Evolutionary conservation across 2,329 filamentous ascomycete species (phyloP).

Genomic region (Alternaria longipes): DNA sequence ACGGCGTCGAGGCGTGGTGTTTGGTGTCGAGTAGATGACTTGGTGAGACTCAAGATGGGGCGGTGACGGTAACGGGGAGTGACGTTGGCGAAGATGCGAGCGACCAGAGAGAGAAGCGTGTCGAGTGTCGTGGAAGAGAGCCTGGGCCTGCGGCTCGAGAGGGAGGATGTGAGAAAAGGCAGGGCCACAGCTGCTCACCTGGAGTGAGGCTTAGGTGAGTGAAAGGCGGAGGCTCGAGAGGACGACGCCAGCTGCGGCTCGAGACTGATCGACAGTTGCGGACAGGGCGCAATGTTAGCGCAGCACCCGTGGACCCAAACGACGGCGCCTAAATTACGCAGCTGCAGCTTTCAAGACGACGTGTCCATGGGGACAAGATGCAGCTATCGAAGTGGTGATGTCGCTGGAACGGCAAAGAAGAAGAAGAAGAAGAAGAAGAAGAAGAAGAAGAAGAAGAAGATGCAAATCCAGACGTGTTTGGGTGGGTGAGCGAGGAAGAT

Average conservation of each 20-base stretch:
- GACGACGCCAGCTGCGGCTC: slow-evolving; percentile 21
- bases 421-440: slow-evolving; percentile 1
- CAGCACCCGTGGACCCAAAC: slow-evolving; percentile 14
- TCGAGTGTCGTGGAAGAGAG: slow-evolving; percentile 4
- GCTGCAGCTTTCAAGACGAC: slow-evolving; percentile 9
- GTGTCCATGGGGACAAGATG: not conserved
- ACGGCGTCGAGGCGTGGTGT: slow-evolving; percentile 11
- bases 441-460: not conserved
- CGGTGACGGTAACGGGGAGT: slow-evolving; percentile 1
- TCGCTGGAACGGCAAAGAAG: not conserved
- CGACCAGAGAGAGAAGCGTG: not conserved
- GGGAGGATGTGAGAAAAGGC: not conserved
- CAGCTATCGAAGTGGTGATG: not conserved
- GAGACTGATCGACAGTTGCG: slow-evolving; percentile 21
- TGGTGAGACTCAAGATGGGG: slow-evolving; percentile 1
- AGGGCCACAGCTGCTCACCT: slow-evolving; percentile 17
- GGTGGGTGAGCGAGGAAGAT: slow-evolving; percentile 12
- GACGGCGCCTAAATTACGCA: slow-evolving; percentile 14
- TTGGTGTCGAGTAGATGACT: slow-evolving; percentile 7
- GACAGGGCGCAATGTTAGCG: slow-evolving; percentile 14
- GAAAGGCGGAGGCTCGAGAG: slow-evolving; percentile 14
- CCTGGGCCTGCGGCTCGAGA: slow-evolving; percentile 4
- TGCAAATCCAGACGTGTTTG: not conserved
- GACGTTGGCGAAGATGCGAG: slow-evolving; percentile 3
- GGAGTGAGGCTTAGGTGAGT: slow-evolving; percentile 20